Percentiles rank a stretch among this genome's conserved stretches.
These are phyloP conservation scores for Vitis riparia DNA, from an alignment of 164 flowering plant species.

Conservation along the genomic window DNA sequence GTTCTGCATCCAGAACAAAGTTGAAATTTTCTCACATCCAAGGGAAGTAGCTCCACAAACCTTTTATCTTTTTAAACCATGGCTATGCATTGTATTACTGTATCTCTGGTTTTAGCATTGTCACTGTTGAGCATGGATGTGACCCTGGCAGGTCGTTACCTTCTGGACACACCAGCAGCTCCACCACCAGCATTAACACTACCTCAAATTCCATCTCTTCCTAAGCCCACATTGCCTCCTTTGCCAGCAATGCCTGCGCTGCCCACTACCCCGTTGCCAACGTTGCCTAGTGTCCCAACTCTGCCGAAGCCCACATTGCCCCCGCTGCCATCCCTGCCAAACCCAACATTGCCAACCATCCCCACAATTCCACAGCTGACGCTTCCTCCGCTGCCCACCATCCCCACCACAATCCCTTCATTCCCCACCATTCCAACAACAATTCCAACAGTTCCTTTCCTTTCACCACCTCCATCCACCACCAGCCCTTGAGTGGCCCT, in stretches of 20 bases:
- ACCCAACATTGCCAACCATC: conserved; percentile 4
- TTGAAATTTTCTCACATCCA: too few species aligned
- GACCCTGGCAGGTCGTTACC: conserved; percentile 23
- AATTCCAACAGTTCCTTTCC: conserved; percentile 9
- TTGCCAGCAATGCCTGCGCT: conserved; percentile 12
- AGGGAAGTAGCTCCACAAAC: neutral
- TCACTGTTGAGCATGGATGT: conserved; percentile 11
- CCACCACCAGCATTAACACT: conserved; percentile 14
- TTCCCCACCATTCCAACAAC: conserved; percentile 12
- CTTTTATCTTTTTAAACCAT: neutral
- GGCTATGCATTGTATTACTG: conserved; percentile 13
- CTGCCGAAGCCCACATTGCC: conserved; percentile 16
- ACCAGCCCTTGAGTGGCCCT: conserved; percentile 3
- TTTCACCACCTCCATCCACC: conserved; percentile 18
- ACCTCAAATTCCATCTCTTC: conserved; percentile 15
- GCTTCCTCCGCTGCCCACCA: conserved; percentile 3
- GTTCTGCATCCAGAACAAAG: neutral
- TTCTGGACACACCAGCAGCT: conserved; percentile 23
- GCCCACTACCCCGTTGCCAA: conserved; percentile 11
- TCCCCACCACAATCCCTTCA: conserved; percentile 4
- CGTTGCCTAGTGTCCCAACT: conserved; percentile 13
- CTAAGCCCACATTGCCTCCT: conserved; percentile 20
- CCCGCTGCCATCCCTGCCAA: conserved; percentile 14
- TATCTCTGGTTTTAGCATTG: conserved; percentile 11
- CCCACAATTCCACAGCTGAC: neutral